Conservation (phyloP, 2,329 filamentous ascomycete genomes). For the Aureobasidium sp. region DNA sequence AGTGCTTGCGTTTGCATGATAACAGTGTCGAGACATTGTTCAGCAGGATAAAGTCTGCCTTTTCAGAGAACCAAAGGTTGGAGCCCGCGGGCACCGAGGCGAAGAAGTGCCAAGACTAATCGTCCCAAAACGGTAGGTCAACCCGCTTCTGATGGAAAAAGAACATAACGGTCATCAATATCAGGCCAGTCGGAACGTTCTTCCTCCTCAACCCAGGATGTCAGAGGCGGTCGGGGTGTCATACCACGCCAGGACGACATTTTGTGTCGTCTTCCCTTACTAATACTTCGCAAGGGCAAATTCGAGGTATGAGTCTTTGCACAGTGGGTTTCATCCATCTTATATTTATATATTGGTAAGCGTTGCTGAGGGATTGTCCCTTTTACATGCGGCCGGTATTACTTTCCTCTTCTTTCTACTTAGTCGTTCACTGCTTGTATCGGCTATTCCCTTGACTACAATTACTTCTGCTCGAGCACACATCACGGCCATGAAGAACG, state of each 20-base stretch:
- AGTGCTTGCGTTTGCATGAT: neutral
- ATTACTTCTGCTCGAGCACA: neutral
- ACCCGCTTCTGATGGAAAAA: neutral
- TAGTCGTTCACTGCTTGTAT: neutral
- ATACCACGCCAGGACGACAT: neutral
- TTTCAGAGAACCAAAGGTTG: neutral
- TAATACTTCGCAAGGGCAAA: neutral
- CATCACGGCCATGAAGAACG: neutral
- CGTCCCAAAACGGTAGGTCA: neutral
- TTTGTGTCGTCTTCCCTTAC: neutral
- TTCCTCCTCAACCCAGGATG: neutral
- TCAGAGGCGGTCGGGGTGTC: neutral
- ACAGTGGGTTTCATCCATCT: neutral
- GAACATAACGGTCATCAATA: neutral
- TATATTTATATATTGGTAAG: neutral
- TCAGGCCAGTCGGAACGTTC: neutral
- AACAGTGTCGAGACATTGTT: neutral
- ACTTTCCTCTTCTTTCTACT: neutral
- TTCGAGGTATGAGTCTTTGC: neutral
- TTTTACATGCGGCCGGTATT: neutral
- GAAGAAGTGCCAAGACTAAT: neutral
- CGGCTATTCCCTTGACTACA: neutral
- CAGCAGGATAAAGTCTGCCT: neutral
- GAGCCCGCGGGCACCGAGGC: neutral
- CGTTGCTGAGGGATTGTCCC: no score